Conservation (phyloP, 306 rosid genomes). For the Biancaea sappan region DNA sequence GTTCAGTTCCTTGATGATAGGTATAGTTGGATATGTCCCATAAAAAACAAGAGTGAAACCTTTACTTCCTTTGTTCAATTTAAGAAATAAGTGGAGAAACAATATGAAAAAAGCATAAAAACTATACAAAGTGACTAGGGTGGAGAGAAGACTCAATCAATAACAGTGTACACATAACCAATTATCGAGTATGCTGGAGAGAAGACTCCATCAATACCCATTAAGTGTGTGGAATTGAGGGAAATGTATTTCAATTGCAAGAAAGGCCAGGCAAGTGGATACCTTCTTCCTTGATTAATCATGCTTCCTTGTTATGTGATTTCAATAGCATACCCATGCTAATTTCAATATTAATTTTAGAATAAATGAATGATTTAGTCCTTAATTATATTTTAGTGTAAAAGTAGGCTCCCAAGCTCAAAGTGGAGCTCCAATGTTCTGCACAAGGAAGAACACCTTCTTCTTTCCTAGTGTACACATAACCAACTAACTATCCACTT, state of each 20-base stretch:
- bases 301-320: conserved; percentile 15
- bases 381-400: background rate
- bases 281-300: conserved; percentile 20
- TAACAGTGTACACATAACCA: no score
- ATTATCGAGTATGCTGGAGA: conserved; percentile 92
- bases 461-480: background rate
- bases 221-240: conserved; percentile 85
- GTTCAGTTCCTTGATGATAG: no score
- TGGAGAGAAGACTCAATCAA: no score
- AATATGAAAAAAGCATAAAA: no score
- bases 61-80: no score
- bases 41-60: no score
- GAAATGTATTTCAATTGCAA: conserved; percentile 98
- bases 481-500: background rate
- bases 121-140: no score
- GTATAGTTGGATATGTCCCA: no score
- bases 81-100: no score
- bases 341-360: background rate
- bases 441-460: background rate
- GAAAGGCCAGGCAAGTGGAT: conserved; percentile 79
- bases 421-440: background rate
- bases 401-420: background rate
- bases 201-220: conserved; percentile 84
- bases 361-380: background rate
- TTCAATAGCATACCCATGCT: conserved; percentile 14